Evolutionary conservation across 208 protist genomes (phyloP), one percentile per base, ranked within the genome.

Genomic region (Zelonia costaricensis): DNA sequence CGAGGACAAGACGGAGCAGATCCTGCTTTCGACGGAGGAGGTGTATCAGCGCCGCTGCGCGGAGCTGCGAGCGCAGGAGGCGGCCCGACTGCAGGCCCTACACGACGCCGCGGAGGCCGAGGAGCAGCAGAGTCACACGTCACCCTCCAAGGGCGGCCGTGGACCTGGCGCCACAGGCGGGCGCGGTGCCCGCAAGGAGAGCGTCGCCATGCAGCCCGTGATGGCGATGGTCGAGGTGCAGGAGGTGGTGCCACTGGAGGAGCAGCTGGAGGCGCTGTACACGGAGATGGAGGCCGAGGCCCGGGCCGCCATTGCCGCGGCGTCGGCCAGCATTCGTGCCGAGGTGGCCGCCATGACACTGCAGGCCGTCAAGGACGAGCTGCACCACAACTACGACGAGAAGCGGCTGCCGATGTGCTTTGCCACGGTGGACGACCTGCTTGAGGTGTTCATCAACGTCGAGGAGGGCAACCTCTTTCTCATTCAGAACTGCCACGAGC

Each of bases 401-500:
- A 70, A 83, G n/a, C 80, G 78, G 15, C 76, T 93, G 52, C 93
- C 91, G 12, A 92, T 97, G 83, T 98, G 93, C 78, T 98, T 98
- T 52, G 71, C 43, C 22, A 78, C 89, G 15, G 94, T 96, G 10
- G 80, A 95, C 43, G 91, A 98, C 63, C 76, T 98, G 25, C 84
- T 98, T 18, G 86, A 97, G 53, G 93, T 97, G 42, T 98, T 98
- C 78, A 92, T 95, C 44, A 93, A 92, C 56, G 88, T 98, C 1
- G 95, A 98, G 74, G 97, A 98, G 59, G 87, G 90, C 20, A 98
- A 98, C 48, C 76, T 98, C 39, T 98, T 98, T 54, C 79, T 98
- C 23, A 98, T 98, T 60, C 95, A 98, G 68, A 98, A 97, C 75
- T 96, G 80, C 40, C 96, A 98, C 65, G 88, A 95, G 75, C 72